These are phyloP conservation scores for Thalassiosira exigua DNA, from an alignment of 352 stramenopile species.

Conservation along the genomic window DNA sequence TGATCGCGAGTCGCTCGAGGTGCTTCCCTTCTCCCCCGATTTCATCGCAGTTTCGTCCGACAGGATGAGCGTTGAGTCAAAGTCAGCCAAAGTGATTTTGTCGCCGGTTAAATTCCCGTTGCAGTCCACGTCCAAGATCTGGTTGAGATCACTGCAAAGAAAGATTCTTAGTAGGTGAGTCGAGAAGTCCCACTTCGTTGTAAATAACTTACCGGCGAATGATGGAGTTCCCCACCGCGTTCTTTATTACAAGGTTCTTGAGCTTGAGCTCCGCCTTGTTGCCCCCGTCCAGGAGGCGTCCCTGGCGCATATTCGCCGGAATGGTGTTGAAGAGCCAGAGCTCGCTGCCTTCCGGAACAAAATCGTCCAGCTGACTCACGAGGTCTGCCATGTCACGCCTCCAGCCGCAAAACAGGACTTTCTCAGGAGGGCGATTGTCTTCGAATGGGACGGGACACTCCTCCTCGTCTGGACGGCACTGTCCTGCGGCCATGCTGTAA, in stretches of 20 bases:
- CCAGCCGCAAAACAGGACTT: slow-evolving; percentile 90
- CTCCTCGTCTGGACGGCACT: no score
- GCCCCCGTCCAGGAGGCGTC: slow-evolving; percentile 79
- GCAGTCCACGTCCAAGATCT: slow-evolving; percentile 18
- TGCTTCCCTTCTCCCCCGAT: slow-evolving; percentile 85
- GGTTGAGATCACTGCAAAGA: slow-evolving; percentile 82
- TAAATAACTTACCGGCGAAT: no score
- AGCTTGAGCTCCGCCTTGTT: slow-evolving; percentile 58
- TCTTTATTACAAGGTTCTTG: slow-evolving; percentile 82
- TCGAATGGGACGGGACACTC: neutral
- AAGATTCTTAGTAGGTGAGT: no score
- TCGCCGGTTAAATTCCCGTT: slow-evolving; percentile 44
- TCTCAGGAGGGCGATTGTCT: slow-evolving; percentile 70
- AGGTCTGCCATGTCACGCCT: slow-evolving; percentile 90
- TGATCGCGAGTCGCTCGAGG: slow-evolving; percentile 89
- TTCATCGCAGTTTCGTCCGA: slow-evolving; percentile 56
- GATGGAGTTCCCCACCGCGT: slow-evolving; percentile 87
- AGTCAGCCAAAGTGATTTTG: slow-evolving; percentile 78
- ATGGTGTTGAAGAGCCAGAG: slow-evolving; percentile 89
- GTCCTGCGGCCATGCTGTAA: slow-evolving; percentile 73
- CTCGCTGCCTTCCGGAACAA: slow-evolving; percentile 82
- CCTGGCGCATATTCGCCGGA: slow-evolving; percentile 80
- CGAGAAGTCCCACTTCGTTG: no score
- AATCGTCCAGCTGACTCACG: slow-evolving; percentile 87
- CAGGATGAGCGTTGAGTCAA: slow-evolving; percentile 89